A percentile compares a stretch with the other conserved stretches of the same genome.
These are phyloP conservation scores for Penicillium lagena DNA, from an alignment of 495 filamentous ascomycete species.

Conservation along the genomic window DNA sequence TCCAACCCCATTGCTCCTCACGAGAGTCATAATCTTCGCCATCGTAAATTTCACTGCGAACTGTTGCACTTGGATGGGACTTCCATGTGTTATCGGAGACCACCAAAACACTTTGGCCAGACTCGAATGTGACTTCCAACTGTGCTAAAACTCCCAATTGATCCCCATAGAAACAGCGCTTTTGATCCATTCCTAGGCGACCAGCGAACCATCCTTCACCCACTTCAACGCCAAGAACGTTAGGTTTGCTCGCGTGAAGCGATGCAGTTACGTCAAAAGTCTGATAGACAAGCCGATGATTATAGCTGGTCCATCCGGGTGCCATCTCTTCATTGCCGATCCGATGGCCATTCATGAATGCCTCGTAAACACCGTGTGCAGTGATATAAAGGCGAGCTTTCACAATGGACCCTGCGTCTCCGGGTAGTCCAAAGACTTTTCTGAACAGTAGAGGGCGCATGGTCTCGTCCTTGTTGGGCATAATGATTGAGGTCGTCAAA, in stretches of 20 bases:
- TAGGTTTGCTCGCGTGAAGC: conserved; percentile 23
- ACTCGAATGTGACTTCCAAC: conserved; percentile 29
- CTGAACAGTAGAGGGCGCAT: conserved; percentile 22
- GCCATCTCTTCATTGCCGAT: conserved; percentile 42
- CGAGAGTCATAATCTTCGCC: conserved; percentile 44
- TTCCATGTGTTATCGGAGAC: conserved; percentile 40
- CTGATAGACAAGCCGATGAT: conserved; percentile 43
- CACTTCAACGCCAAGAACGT: conserved; percentile 42
- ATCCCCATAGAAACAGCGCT: conserved; percentile 36
- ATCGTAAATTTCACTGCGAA: conserved; percentile 46
- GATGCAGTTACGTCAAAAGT: conserved; percentile 42
- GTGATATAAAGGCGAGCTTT: conserved; percentile 45
- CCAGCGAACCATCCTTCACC: conserved; percentile 51
- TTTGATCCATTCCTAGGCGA: conserved; percentile 39
- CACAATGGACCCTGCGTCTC: neutral
- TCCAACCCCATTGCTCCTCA: conserved; percentile 21
- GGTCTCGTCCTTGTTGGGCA: conserved; percentile 9
- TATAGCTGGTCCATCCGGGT: conserved; percentile 51
- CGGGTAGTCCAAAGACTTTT: conserved; percentile 17
- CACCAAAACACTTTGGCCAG: conserved; percentile 15
- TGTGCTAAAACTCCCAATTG: conserved; percentile 36
- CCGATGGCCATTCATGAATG: conserved; percentile 39
- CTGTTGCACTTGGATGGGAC: conserved; percentile 27
- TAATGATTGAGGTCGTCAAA: conserved; percentile 18
- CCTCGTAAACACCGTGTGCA: conserved; percentile 43